A percentile compares a stretch with the other conserved stretches of the same genome.
These are phyloP conservation scores for Orobanche coerulescens DNA, from an alignment of 257 asterid genomes.

Conservation along the genomic window DNA sequence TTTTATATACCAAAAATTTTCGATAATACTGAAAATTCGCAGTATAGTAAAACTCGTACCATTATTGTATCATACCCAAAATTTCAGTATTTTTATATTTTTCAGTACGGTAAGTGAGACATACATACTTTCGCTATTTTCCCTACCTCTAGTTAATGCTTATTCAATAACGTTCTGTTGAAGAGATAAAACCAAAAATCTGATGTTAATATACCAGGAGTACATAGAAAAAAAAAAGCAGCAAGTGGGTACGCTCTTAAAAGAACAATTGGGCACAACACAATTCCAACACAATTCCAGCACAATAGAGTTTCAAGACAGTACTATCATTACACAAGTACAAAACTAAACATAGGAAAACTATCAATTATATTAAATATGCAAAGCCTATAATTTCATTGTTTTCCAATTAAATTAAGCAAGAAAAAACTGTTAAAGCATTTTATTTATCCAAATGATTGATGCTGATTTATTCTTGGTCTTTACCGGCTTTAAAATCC, in stretches of 20 bases:
- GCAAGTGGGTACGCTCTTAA: neutral
- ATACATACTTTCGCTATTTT: too few relatives aligned
- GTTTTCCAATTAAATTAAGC: neutral
- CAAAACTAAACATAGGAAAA: slow-evolving; percentile 8
- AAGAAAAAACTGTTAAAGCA: neutral
- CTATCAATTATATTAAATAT: neutral
- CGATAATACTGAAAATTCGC: too few relatives aligned
- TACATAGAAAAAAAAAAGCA: slow-evolving; percentile 1
- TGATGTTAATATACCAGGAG: neutral
- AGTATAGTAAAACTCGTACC: too few relatives aligned
- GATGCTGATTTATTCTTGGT: neutral
- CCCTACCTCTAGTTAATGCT: too few relatives aligned
- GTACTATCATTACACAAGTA: neutral
- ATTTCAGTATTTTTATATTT: too few relatives aligned
- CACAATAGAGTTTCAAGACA: neutral
- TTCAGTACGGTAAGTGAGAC: too few relatives aligned
- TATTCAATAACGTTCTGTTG: neutral
- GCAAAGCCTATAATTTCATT: neutral
- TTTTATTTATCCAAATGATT: neutral
- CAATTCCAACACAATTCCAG: neutral
- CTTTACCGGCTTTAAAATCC: neutral
- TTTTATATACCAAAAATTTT: too few relatives aligned
- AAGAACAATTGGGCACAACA: neutral
- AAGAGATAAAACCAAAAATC: slow-evolving; percentile 3
- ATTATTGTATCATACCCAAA: too few relatives aligned